phyloP scores from a whole-genome alignment of 805 yeast genomes.

The Clavispora asparagi region DNA sequence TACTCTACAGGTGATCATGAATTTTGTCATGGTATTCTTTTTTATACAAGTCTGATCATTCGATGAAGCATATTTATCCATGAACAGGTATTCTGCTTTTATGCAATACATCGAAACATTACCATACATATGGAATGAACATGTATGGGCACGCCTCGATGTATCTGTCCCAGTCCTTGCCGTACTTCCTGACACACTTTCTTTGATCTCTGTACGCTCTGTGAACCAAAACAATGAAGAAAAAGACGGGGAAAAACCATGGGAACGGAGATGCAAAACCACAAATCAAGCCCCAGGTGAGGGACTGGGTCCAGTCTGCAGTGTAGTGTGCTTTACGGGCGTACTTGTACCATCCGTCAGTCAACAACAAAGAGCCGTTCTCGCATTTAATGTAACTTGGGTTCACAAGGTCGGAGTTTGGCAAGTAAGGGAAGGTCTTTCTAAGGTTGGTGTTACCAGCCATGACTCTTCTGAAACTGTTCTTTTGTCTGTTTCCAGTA shows the following conservation, averaged over 20 bases:
- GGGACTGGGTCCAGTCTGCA: slow-evolving; percentile 83
- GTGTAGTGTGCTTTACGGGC: slow-evolving; percentile 96
- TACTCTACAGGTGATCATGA: no score
- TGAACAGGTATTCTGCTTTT: no score
- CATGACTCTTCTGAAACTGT: slow-evolving; percentile 77
- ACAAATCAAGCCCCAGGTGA: slow-evolving; percentile 88
- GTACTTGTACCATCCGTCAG: slow-evolving; percentile 91
- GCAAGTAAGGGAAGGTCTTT: slow-evolving; percentile 91
- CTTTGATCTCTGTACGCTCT: slow-evolving; percentile 84
- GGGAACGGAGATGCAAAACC: slow-evolving; percentile 88
- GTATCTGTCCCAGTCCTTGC: slow-evolving; percentile 89
- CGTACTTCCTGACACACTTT: slow-evolving; percentile 83
- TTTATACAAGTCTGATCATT: neutral
- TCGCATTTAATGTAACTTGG: slow-evolving; percentile 83
- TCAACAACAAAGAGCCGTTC: slow-evolving; percentile 76
- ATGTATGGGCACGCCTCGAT: slow-evolving; percentile 83
- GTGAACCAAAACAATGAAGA: slow-evolving; percentile 80
- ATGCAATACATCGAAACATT: slow-evolving; percentile 5
- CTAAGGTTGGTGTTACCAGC: slow-evolving; percentile 75
- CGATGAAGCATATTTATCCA: no score
- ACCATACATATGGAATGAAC: slow-evolving; percentile 84
- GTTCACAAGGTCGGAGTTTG: slow-evolving; percentile 72
- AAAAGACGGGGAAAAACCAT: slow-evolving; percentile 93
- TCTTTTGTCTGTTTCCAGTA: slow-evolving; percentile 92
- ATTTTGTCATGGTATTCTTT: neutral